phyloP scores from a whole-genome alignment of 2,329 filamentous ascomycete species.

The Sporothrix globosa region DNA sequence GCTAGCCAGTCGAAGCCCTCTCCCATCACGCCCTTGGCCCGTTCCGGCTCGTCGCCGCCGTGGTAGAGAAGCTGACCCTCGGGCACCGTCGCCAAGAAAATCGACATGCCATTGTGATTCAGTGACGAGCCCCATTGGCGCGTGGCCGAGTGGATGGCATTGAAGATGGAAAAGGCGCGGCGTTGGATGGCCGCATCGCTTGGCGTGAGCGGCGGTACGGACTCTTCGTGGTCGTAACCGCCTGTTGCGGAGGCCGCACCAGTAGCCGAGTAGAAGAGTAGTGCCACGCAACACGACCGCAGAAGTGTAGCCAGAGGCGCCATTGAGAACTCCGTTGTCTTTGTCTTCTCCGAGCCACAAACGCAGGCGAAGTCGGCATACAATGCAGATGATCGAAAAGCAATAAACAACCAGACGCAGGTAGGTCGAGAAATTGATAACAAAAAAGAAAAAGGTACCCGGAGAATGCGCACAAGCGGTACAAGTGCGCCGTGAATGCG shows the following conservation, averaged over 20 bases:
- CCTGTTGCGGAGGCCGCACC: not conserved
- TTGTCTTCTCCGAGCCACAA: not conserved
- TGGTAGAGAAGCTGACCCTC: conserved; percentile 69
- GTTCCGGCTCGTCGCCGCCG: conserved; percentile 53
- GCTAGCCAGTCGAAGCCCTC: conserved; percentile 67
- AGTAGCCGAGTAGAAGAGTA: not conserved
- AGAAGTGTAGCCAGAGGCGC: not conserved
- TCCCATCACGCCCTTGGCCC: conserved; percentile 48
- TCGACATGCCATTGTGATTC: conserved; percentile 75
- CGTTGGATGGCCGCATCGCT: conserved; percentile 46
- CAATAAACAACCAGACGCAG: not conserved
- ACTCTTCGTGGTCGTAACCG: not conserved
- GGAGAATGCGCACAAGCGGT: not conserved
- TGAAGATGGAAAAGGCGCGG: conserved; percentile 71
- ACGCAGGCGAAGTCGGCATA: not conserved
- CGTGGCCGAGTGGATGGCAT: conserved; percentile 70
- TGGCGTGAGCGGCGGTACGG: conserved; percentile 41
- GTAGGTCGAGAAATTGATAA: not conserved
- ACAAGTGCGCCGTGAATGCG: not conserved
- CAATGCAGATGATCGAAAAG: not conserved
- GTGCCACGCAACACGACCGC: not conserved
- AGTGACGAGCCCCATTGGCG: conserved; percentile 74
- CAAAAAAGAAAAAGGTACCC: no score
- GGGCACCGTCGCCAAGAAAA: conserved; percentile 68
- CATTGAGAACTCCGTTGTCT: not conserved